Percentiles rank a stretch among this genome's conserved stretches.
Evolutionary conservation across 192 early-diverging fungal genomes (phyloP).

Genomic region (Chytriomyces sp.): DNA sequence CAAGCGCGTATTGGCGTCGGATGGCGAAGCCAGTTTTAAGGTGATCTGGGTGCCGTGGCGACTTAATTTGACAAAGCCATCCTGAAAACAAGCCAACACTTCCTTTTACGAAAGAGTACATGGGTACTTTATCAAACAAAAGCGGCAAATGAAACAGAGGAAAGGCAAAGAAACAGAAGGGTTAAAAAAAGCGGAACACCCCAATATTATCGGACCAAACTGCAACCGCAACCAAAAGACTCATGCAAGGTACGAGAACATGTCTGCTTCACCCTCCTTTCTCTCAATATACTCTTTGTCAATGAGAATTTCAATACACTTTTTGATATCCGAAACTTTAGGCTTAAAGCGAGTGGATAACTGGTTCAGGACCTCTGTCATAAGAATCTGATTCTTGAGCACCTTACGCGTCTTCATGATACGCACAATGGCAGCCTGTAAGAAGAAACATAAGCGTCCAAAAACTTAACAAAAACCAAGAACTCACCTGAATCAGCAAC

Average conservation of each 20-base stretch:
- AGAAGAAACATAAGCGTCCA: conserved; percentile 9
- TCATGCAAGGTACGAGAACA: conserved; percentile 64
- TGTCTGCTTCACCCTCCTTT: conserved; percentile 76
- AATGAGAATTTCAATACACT: conserved; percentile 91
- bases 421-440: conserved; percentile 93
- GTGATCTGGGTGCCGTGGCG: background rate
- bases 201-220: background rate
- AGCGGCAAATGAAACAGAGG: background rate
- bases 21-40: background rate
- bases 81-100: too few relatives aligned
- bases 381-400: conserved; percentile 79
- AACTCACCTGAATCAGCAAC: conserved; percentile 81
- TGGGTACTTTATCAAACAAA: too few relatives aligned
- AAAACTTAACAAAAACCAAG: conserved; percentile 1
- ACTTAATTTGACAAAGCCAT: too few relatives aligned
- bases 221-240: background rate
- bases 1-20: background rate
- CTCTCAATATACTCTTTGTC: conserved; percentile 94
- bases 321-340: conserved; percentile 88
- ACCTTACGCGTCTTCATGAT: conserved; percentile 98
- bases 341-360: conserved; percentile 89
- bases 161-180: background rate
- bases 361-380: conserved; percentile 88
- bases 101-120: too few relatives aligned
- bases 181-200: background rate